Base-by-base conservation (phyloP, 225 moss, liverwort and hornwort genomes). In the Climacium dendroides region DNA sequence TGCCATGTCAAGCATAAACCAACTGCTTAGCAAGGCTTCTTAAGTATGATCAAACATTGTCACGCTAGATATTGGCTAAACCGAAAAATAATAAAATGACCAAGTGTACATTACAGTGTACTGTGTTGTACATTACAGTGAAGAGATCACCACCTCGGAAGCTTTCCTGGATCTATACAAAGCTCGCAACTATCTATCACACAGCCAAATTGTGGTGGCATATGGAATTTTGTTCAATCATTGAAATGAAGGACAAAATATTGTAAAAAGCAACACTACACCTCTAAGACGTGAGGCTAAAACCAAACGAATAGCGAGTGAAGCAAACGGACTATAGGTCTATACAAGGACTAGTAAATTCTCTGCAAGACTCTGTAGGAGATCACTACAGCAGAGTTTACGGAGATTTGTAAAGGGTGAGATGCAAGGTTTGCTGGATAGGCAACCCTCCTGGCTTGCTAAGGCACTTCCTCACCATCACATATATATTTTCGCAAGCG, bases 101-200 rank as follows among this genome's bases (percentile, higher is more conserved):
- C 24, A 83, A 72, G 69, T 52, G 61, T 89, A 83, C 86, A 91
- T 48, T 84, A 86, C 88, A 86, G n/a, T n/a, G 64, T 52, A 47
- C 47, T 47, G 47, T 47, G 11, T 47, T 52, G 61, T 89, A 83
- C 86, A 91, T 48, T 84, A 86, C 88, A 86, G 64, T 52, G 84
- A 84, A 84, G 53, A 60, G 61, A 63, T 52, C 86, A 73, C 59
- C 43, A 74, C 53, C 54, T 80, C 55, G 18, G 48, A 78, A 85
- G 26, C 89, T 28, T 45, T 85, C 85, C 82, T 86, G 41, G 58
- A 81, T 81, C 64, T 89, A n/a, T 87, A 89, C 91, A 89, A 85
- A 85, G 71, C 85, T 87, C 64, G 23, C 80, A 61, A 55, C 85
- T 52, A 13, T 20, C 53, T 69, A 57, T 83, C 62, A 57, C 62